These are phyloP conservation scores for Corniculantispora saksenae DNA, from an alignment of 2,329 filamentous ascomycete genomes.

Conservation along the genomic window DNA sequence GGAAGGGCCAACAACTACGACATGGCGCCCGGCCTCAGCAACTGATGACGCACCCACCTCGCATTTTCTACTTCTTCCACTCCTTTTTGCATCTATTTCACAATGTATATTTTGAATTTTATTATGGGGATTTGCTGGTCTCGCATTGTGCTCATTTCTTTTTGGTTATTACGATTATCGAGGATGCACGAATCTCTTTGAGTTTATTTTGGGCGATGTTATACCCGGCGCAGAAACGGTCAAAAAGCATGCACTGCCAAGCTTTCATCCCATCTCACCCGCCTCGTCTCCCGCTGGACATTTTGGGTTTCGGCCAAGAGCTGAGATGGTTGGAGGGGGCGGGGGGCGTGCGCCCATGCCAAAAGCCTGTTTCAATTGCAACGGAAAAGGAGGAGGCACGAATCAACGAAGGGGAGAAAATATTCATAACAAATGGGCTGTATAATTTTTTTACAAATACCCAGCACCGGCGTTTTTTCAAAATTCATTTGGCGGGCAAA, in stretches of 20 bases:
- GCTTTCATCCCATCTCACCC: background rate
- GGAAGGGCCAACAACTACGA: background rate
- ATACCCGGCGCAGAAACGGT: background rate
- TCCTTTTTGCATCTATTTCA: conserved; percentile 1
- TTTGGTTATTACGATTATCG: background rate
- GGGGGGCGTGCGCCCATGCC: background rate
- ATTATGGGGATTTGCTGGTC: background rate
- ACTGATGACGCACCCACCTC: background rate
- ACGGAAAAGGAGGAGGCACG: background rate
- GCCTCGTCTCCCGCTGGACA: background rate
- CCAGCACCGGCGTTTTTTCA: conserved; percentile 13
- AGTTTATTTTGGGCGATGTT: background rate
- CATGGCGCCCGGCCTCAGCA: background rate
- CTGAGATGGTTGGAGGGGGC: background rate
- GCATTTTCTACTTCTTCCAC: conserved; percentile 9
- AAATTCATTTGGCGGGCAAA: background rate
- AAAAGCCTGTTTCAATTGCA: background rate
- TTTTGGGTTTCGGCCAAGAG: background rate
- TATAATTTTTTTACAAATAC: conserved; percentile 17
- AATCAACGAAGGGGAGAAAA: background rate
- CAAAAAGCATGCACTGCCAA: background rate
- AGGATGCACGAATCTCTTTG: background rate
- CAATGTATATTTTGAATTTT: background rate
- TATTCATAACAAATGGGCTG: conserved; percentile 15
- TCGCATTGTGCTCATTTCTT: conserved; percentile 2